These are phyloP conservation scores for Penicillium sp. DNA, from an alignment of 2,329 filamentous ascomycete species.

Conservation along the genomic window DNA sequence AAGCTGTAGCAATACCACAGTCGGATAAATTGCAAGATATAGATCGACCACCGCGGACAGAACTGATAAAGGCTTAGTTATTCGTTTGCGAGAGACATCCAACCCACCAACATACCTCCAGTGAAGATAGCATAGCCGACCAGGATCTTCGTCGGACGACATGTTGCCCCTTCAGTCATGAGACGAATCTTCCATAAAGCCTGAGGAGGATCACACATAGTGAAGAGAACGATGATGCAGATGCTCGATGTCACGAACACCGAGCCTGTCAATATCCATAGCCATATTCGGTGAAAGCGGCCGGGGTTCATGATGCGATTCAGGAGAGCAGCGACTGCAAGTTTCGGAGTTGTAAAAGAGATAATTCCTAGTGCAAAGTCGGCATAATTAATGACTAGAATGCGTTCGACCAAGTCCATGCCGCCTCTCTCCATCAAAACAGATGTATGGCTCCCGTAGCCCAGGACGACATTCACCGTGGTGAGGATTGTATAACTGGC, in stretches of 20 bases:
- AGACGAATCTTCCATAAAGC: conserved; percentile 40
- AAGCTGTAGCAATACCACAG: conserved; percentile 31
- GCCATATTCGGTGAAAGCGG: conserved; percentile 7
- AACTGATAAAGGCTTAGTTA: conserved; percentile 11
- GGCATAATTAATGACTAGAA: conserved; percentile 21
- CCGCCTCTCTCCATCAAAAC: conserved; percentile 22
- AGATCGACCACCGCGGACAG: conserved; percentile 33
- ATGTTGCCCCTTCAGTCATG: conserved; percentile 31
- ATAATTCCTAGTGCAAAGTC: conserved; percentile 29
- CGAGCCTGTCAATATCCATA: conserved; percentile 30
- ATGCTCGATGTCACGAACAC: conserved; percentile 31
- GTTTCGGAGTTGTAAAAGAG: conserved; percentile 28
- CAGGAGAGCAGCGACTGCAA: conserved; percentile 26
- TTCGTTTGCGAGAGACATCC: neutral
- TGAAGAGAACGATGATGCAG: conserved; percentile 42
- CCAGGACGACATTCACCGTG: conserved; percentile 34
- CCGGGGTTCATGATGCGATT: conserved; percentile 28
- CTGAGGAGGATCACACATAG: conserved; percentile 40
- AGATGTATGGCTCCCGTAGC: conserved; percentile 41
- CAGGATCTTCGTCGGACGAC: conserved; percentile 34
- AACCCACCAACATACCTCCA: conserved; percentile 31
- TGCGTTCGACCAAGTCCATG: conserved; percentile 26
- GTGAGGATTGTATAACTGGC: conserved; percentile 35
- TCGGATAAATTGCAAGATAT: conserved; percentile 33
- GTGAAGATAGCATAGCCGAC: conserved; percentile 42